Percentiles rank a stretch among this genome's conserved stretches.
phyloP scores from a whole-genome alignment of 352 stramenopile species.

The Phytophthora constricta region DNA sequence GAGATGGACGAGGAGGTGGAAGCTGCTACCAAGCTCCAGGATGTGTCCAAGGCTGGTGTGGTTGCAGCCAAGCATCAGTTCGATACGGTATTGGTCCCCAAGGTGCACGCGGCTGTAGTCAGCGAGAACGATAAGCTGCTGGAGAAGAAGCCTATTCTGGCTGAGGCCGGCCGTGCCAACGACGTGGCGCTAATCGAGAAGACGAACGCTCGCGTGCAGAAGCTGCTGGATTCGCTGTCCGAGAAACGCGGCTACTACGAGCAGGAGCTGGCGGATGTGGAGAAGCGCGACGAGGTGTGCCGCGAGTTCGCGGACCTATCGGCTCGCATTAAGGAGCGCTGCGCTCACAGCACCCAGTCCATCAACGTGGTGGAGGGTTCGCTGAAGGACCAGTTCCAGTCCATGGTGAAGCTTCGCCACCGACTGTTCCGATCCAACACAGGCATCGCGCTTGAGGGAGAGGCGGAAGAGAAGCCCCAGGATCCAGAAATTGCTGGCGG shows the following conservation, averaged over 20 bases:
- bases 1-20: constrained; percentile 90
- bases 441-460: constrained; percentile 45
- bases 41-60: constrained; percentile 73
- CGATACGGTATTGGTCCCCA: constrained; percentile 69
- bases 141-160: constrained; percentile 79
- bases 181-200: constrained; percentile 82
- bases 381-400: constrained; percentile 80
- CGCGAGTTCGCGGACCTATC: constrained; percentile 80
- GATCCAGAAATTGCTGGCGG: constrained; percentile 43
- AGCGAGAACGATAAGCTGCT: constrained; percentile 84
- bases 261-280: constrained; percentile 72
- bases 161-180: constrained; percentile 53
- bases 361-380: constrained; percentile 84
- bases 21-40: constrained; percentile 71
- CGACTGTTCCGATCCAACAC: constrained; percentile 74
- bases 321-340: constrained; percentile 79
- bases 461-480: constrained; percentile 41
- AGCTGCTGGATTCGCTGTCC: constrained; percentile 68
- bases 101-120: constrained; percentile 74
- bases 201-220: constrained; percentile 69
- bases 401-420: constrained; percentile 76
- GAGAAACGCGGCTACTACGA: constrained; percentile 83
- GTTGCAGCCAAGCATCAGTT: constrained; percentile 74
- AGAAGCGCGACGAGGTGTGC: constrained; percentile 80
- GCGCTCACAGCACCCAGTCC: constrained; percentile 68